Conservation (phyloP, 1,139 yeast species). For the Yamadazyma triangularis region DNA sequence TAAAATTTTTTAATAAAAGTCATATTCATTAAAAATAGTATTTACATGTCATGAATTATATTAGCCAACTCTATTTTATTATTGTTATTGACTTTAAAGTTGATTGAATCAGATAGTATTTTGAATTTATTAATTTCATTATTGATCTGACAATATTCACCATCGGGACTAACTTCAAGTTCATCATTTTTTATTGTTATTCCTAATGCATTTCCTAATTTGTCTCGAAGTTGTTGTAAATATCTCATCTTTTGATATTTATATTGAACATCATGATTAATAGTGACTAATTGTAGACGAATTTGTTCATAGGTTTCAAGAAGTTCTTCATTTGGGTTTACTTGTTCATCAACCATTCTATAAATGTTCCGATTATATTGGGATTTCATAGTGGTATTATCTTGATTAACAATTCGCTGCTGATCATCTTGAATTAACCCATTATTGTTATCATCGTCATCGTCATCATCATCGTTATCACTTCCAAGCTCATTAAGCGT, state of each 20-base stretch:
- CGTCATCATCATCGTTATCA: constrained; percentile 2
- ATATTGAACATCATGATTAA: constrained; percentile 18
- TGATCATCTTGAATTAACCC: constrained; percentile 14
- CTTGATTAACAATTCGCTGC: constrained; percentile 5
- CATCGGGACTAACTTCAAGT: background rate
- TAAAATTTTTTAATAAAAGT: too few relatives aligned
- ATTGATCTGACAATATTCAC: background rate
- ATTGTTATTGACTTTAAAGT: constrained; percentile 9
- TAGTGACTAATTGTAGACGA: constrained; percentile 15
- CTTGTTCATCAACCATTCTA: constrained; percentile 7
- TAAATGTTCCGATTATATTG: constrained; percentile 6
- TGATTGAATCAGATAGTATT: constrained; percentile 24
- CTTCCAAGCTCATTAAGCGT: too few relatives aligned
- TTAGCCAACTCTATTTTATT: constrained; percentile 5
- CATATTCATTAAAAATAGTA: background rate
- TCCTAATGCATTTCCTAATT: constrained; percentile 10
- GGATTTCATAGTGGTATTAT: background rate
- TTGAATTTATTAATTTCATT: constrained; percentile 27
- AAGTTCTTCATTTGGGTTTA: constrained; percentile 8
- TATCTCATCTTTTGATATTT: constrained; percentile 26
- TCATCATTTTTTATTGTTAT: constrained; percentile 20
- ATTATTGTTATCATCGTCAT: constrained; percentile 1
- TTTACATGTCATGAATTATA: background rate
- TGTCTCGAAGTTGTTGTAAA: constrained; percentile 15
- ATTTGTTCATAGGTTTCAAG: constrained; percentile 22